A percentile compares a stretch with the other conserved stretches of the same genome.
phyloP scores from a whole-genome alignment of 495 filamentous ascomycete species.

The Darksidea phi region DNA sequence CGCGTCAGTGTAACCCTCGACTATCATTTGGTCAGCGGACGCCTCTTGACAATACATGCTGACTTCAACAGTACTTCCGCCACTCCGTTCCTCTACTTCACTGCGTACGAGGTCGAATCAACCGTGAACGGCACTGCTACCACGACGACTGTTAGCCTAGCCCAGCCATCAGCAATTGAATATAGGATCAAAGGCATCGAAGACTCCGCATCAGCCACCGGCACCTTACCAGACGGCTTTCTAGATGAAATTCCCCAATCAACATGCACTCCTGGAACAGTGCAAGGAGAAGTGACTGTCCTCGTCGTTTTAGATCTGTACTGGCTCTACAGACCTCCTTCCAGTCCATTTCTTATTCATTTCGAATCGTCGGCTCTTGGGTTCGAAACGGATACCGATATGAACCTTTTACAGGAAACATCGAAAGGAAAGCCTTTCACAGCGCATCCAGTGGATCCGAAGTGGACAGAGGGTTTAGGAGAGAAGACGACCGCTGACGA shows the following conservation, averaged over 20 bases:
- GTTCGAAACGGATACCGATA: slow-evolving; percentile 7
- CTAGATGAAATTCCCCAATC: slow-evolving; percentile 30
- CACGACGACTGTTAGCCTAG: slow-evolving; percentile 19
- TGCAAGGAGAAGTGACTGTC: slow-evolving; percentile 25
- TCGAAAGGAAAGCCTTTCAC: not conserved
- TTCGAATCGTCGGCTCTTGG: slow-evolving; percentile 27
- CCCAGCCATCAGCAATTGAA: slow-evolving; percentile 10
- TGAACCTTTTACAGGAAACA: not conserved
- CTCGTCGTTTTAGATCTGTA: slow-evolving; percentile 27
- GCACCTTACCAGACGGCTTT: slow-evolving; percentile 24
- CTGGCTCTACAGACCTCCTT: not conserved
- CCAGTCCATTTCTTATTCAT: slow-evolving; percentile 29
- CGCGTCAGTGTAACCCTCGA: slow-evolving; percentile 28
- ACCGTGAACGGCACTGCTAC: slow-evolving; percentile 9
- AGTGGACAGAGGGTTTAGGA: too few species aligned
- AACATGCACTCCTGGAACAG: slow-evolving; percentile 17
- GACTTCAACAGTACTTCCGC: slow-evolving; percentile 28
- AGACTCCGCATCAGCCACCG: slow-evolving; percentile 12
- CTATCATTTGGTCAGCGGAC: too few species aligned
- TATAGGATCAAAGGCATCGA: slow-evolving; percentile 20
- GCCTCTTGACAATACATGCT: not conserved
- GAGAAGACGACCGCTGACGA: too few species aligned
- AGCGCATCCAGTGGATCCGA: not conserved
- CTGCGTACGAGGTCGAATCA: slow-evolving; percentile 31
- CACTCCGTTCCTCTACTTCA: slow-evolving; percentile 41